These are phyloP conservation scores for Auriscalpium microsporum DNA, from an alignment of 768 basidiomycete species.

Conservation along the genomic window DNA sequence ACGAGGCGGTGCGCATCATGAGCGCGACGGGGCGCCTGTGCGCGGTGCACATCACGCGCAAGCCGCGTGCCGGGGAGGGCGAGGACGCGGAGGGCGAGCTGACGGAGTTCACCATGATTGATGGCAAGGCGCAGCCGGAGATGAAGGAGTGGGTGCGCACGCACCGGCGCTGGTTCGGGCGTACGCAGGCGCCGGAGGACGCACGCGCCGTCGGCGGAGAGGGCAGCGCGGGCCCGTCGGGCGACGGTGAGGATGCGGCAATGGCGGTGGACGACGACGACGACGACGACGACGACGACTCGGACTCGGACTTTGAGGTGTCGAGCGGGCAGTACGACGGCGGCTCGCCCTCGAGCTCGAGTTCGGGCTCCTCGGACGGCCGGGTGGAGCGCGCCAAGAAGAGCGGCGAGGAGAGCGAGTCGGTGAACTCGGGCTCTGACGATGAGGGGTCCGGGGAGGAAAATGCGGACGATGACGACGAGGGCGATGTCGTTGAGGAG, in stretches of 20 bases:
- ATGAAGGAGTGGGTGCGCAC: slow-evolving; percentile 59
- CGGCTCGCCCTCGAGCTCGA: slow-evolving; percentile 15
- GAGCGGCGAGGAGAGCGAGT: slow-evolving; percentile 9
- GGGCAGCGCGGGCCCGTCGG: slow-evolving; percentile 2
- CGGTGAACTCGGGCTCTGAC: slow-evolving; percentile 2
- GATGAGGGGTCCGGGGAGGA: slow-evolving; percentile 13
- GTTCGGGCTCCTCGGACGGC: slow-evolving; percentile 2
- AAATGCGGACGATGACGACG: slow-evolving; percentile 24
- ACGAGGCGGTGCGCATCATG: slow-evolving; percentile 33
- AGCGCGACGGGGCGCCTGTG: slow-evolving; percentile 63
- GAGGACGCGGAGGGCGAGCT: slow-evolving; percentile 42
- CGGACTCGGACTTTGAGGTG: slow-evolving; percentile 8
- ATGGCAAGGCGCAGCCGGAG: slow-evolving; percentile 57
- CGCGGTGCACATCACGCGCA: slow-evolving; percentile 41
- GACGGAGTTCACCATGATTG: slow-evolving; percentile 65
- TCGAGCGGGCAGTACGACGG: background rate
- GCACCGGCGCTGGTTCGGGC: slow-evolving; percentile 49
- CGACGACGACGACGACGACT: slow-evolving; percentile 13
- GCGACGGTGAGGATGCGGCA: background rate
- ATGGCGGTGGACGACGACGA: slow-evolving; percentile 14
- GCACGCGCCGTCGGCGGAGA: slow-evolving; percentile 5
- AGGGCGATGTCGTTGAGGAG: slow-evolving; percentile 22
- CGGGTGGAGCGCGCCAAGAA: background rate
- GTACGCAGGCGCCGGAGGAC: too few species aligned
- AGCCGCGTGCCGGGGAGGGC: slow-evolving; percentile 16